A percentile compares a stretch with the other conserved stretches of the same genome.
These are phyloP conservation scores for Acanthochlamys bracteata DNA, from an alignment of 106 monocot genomes.

Conservation along the genomic window DNA sequence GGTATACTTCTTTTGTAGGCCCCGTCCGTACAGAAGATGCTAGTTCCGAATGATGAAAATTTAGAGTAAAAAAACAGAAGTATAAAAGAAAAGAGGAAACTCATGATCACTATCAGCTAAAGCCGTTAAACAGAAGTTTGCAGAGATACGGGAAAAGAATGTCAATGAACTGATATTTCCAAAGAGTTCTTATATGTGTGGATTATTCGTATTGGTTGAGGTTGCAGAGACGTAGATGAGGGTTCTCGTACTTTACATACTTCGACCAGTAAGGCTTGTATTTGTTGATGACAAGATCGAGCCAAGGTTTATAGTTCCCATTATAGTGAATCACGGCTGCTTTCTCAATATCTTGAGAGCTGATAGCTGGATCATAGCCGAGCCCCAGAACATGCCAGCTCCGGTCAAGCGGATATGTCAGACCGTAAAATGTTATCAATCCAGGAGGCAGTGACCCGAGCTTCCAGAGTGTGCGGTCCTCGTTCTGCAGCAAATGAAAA, in stretches of 20 bases:
- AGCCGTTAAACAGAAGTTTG: neutral
- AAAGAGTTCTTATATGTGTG: neutral
- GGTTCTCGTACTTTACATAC: conserved; percentile 4
- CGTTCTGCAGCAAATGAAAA: conserved; percentile 28
- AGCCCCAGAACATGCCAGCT: conserved; percentile 67
- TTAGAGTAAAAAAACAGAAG: too few species aligned
- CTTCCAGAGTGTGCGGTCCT: conserved; percentile 58
- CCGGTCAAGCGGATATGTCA: conserved; percentile 50
- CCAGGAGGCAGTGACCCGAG: conserved; percentile 61
- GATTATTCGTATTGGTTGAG: neutral
- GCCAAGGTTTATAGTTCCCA: conserved; percentile 69
- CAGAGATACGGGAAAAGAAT: neutral
- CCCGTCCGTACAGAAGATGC: neutral
- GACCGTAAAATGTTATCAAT: conserved; percentile 58
- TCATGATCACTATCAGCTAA: neutral
- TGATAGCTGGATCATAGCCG: conserved; percentile 52
- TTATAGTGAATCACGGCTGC: conserved; percentile 65
- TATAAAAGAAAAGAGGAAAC: neutral
- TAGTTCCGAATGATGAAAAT: too few species aligned
- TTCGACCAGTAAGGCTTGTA: conserved; percentile 43
- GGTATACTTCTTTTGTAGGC: neutral
- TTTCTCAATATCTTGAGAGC: conserved; percentile 20
- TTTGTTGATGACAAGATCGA: conserved; percentile 46
- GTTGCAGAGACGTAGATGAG: neutral
- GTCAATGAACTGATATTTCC: neutral